Percentiles rank a stretch among this genome's conserved stretches.
Conservation (phyloP, 1,284 basidiomycete genomes). For the Boletus albobrunnescens region DNA sequence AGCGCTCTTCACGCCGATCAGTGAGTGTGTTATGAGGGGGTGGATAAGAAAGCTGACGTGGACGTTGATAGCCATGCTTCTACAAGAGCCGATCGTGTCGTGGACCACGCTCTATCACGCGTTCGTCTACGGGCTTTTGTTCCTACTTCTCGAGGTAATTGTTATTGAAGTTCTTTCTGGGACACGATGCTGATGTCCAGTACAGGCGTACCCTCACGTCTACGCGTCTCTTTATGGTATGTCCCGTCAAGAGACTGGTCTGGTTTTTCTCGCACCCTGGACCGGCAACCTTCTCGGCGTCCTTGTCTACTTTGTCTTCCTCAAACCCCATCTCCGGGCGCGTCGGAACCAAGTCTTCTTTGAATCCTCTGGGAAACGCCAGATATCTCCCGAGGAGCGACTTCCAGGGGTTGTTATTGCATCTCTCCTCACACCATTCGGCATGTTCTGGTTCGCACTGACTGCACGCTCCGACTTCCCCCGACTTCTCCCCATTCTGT, state of each 20-base stretch:
- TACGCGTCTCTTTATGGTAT: slow-evolving; percentile 22
- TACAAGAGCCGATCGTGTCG: slow-evolving; percentile 23
- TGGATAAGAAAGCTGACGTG: not conserved
- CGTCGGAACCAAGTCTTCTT: slow-evolving; percentile 8
- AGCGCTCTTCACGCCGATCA: slow-evolving; percentile 20
- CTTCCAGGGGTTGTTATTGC: slow-evolving; percentile 23
- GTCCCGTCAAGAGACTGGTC: slow-evolving; percentile 21
- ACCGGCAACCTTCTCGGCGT: slow-evolving; percentile 27
- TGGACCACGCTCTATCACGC: slow-evolving; percentile 28
- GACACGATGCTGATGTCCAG: no score
- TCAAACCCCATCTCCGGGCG: slow-evolving; percentile 25
- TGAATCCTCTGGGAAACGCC: slow-evolving; percentile 13
- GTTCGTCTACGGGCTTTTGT: slow-evolving; percentile 25
- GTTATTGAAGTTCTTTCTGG: no score
- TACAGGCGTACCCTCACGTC: slow-evolving; percentile 29
- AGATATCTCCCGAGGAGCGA: slow-evolving; percentile 21
- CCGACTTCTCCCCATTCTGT: slow-evolving; percentile 19
- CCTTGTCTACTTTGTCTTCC: slow-evolving; percentile 20
- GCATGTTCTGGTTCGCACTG: slow-evolving; percentile 31
- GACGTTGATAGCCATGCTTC: slow-evolving; percentile 22
- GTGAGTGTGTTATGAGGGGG: slow-evolving; percentile 11
- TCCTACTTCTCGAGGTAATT: slow-evolving; percentile 26
- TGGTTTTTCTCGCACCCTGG: slow-evolving; percentile 26
- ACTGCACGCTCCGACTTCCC: slow-evolving; percentile 20
- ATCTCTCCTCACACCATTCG: slow-evolving; percentile 24